These are phyloP conservation scores for Venturia effusa DNA, from an alignment of 2,329 filamentous ascomycete genomes.

Conservation along the genomic window DNA sequence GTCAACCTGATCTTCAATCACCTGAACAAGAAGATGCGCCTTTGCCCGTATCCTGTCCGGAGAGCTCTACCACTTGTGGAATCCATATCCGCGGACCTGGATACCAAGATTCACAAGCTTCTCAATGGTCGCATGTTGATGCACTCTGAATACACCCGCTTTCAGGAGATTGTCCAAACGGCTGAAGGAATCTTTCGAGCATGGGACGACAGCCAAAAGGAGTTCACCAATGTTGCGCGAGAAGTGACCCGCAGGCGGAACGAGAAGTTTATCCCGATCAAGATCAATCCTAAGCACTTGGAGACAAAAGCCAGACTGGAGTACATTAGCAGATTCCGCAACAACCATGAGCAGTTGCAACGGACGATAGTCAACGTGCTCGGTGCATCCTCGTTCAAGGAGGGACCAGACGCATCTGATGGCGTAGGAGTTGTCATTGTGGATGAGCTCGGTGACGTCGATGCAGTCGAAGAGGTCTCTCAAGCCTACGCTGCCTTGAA, in stretches of 20 bases:
- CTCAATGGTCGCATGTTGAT: constrained; percentile 81
- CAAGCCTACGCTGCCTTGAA: constrained; percentile 90
- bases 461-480: constrained; percentile 90
- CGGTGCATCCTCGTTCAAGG: constrained; percentile 50
- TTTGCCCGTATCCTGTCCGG: constrained; percentile 89
- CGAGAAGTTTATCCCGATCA: constrained; percentile 98
- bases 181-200: constrained; percentile 78
- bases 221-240: constrained; percentile 94
- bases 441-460: constrained; percentile 93
- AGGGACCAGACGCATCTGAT: constrained; percentile 20
- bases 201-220: constrained; percentile 95
- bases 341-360: constrained; percentile 96
- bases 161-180: constrained; percentile 71
- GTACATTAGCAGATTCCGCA: constrained; percentile 89
- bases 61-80: constrained; percentile 90
- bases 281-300: constrained; percentile 77
- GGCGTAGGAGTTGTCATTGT: constrained; percentile 50
- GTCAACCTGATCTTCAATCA: constrained; percentile 84
- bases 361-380: constrained; percentile 96
- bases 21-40: constrained; percentile 94
- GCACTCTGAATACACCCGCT: constrained; percentile 85
- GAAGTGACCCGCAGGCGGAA: constrained; percentile 88
- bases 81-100: constrained; percentile 87
- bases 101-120: constrained; percentile 73
- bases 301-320: constrained; percentile 84